Evolutionary conservation across 352 stramenopile species (phyloP).

Genomic region (Globisporangium lucens): DNA sequence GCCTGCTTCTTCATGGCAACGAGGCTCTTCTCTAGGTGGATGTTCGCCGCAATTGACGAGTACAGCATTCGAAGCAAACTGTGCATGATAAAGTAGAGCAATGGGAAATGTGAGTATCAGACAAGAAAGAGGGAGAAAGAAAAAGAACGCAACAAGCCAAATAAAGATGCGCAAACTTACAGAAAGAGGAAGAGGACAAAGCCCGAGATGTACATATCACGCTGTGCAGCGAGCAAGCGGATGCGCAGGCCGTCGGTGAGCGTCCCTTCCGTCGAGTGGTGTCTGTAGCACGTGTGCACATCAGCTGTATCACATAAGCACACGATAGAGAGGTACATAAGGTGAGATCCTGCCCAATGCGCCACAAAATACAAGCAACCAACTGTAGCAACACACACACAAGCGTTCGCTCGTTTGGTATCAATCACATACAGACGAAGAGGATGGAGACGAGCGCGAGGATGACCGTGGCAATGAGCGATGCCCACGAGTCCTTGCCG

Average conservation of each 20-base stretch:
- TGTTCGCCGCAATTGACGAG: conserved; percentile 58
- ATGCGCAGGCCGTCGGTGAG: conserved; percentile 79
- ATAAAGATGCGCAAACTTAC: conserved; percentile 17
- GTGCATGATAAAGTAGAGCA: background rate
- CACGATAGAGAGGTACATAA: background rate
- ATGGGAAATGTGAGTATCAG: background rate
- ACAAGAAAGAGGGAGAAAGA: background rate
- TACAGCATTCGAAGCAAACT: conserved; percentile 76
- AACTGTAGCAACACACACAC: background rate
- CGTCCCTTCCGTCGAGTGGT: conserved; percentile 50
- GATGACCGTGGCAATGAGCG: conserved; percentile 41
- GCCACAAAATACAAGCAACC: background rate
- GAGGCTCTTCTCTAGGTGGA: conserved; percentile 68
- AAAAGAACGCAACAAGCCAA: background rate
- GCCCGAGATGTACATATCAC: conserved; percentile 87
- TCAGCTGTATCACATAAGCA: conserved; percentile 39
- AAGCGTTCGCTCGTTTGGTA: background rate
- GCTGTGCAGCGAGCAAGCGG: conserved; percentile 67
- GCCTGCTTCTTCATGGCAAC: conserved; percentile 78
- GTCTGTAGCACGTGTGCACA: conserved; percentile 67
- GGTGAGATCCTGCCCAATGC: background rate
- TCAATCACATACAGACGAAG: conserved; percentile 60
- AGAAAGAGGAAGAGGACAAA: conserved; percentile 84
- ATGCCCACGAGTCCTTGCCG: conserved; percentile 41
- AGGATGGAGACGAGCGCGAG: conserved; percentile 63